phyloP scores from a whole-genome alignment of 192 early-diverging fungal species.

The Cetraspora pellucida region DNA sequence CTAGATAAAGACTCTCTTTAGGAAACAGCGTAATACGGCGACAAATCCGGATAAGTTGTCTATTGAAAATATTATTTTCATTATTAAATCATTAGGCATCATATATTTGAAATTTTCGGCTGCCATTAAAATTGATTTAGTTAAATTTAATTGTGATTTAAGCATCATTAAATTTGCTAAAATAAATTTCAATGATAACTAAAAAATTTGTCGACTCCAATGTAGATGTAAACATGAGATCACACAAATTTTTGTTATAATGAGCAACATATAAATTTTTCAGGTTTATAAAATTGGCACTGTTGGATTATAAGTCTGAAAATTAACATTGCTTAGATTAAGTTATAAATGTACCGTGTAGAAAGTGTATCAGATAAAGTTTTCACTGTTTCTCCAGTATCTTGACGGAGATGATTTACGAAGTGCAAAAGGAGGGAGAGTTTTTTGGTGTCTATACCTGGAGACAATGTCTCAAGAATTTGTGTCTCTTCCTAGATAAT shows the following conservation, averaged over 20 bases:
- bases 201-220: not conserved
- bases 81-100: not conserved
- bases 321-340: no score
- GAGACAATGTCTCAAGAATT: constrained; percentile 53
- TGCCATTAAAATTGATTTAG: no score
- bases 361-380: constrained; percentile 63
- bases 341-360: constrained; percentile 57
- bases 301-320: no score
- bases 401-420: constrained; percentile 60
- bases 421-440: constrained; percentile 53
- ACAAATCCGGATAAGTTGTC: constrained; percentile 75
- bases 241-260: no score
- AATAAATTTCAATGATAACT: not conserved
- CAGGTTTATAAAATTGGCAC: no score
- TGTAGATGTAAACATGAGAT: no score
- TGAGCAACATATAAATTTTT: no score
- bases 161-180: no score
- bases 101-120: not conserved
- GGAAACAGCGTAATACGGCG: constrained; percentile 64
- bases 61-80: constrained; percentile 26
- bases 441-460: constrained; percentile 50
- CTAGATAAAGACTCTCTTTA: constrained; percentile 61
- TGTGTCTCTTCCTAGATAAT: constrained; percentile 49
- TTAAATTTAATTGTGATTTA: no score
- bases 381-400: constrained; percentile 61